Conservation (phyloP, 1,284 basidiomycete species). For the Ganoderma sp. region DNA sequence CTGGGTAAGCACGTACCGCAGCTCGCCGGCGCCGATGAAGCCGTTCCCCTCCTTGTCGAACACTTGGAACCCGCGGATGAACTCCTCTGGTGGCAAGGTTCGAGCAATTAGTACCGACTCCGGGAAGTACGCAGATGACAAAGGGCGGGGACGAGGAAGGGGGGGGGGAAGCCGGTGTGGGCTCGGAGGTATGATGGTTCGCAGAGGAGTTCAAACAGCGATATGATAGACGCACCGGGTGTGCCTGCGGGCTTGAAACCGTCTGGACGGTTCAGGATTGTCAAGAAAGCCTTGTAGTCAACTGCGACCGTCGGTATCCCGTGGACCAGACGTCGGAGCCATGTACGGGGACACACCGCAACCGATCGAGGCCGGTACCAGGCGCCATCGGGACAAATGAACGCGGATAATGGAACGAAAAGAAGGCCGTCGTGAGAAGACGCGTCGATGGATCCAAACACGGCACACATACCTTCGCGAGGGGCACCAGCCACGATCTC, state of each 20-base stretch:
- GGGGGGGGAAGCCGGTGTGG: not conserved
- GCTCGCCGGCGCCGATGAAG: conserved; percentile 90
- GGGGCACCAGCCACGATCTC: conserved; percentile 80
- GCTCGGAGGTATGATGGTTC: not conserved
- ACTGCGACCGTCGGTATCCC: conserved; percentile 53
- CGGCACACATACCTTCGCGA: conserved; percentile 66
- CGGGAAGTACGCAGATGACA: not conserved
- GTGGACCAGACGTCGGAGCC: not conserved
- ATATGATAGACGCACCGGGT: conserved; percentile 61
- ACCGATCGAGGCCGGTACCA: not conserved
- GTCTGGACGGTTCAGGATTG: conserved; percentile 93
- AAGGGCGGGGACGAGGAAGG: not conserved
- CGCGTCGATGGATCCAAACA: not conserved
- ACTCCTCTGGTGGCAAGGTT: conserved; percentile 81
- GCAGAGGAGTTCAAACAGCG: not conserved
- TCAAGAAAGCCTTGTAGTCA: conserved; percentile 88
- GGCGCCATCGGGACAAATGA: too few species aligned
- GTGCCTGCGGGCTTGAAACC: conserved; percentile 97
- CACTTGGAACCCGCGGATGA: conserved; percentile 98
- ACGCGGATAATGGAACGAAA: not conserved
- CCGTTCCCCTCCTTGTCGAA: conserved; percentile 99
- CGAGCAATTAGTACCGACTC: not conserved
- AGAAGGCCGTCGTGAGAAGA: conserved; percentile 12
- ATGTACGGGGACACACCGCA: not conserved
- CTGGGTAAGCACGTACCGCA: conserved; percentile 95